Conservation (phyloP, 2,329 filamentous ascomycete species). For the Plenodomus tracheiphilus region DNA sequence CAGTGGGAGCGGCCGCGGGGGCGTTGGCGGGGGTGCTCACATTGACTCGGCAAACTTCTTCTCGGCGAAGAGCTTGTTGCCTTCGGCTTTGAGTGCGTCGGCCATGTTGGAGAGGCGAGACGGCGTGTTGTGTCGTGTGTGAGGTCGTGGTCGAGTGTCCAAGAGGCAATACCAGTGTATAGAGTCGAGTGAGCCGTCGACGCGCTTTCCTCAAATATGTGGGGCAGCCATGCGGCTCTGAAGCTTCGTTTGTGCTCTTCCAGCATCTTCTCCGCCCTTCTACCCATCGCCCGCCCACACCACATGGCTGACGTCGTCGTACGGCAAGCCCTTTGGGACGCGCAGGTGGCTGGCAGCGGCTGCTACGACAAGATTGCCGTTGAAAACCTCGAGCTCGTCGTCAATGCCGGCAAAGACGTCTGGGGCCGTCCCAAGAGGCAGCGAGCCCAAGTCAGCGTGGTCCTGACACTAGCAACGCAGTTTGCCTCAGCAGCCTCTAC, state of each 20-base stretch:
- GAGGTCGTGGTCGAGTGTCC: constrained; percentile 1
- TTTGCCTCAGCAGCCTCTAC: constrained; percentile 62
- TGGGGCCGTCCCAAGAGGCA: constrained; percentile 69
- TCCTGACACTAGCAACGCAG: constrained; percentile 58
- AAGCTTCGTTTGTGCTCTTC: constrained; percentile 6
- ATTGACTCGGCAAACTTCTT: constrained; percentile 96
- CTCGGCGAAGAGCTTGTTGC: constrained; percentile 97
- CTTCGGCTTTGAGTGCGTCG: constrained; percentile 89
- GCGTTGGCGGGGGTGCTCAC: constrained; percentile 61
- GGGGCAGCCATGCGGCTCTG: neutral
- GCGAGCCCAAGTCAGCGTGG: constrained; percentile 64
- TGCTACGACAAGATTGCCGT: constrained; percentile 58
- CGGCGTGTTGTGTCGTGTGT: neutral
- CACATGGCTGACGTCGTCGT: constrained; percentile 16
- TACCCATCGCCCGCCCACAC: neutral
- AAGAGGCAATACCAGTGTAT: neutral
- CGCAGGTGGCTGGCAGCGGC: constrained; percentile 22
- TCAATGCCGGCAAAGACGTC: constrained; percentile 65
- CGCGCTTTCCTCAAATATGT: neutral
- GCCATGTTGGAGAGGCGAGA: constrained; percentile 54
- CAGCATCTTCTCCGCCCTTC: constrained; percentile 4
- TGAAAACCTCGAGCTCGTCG: constrained; percentile 62
- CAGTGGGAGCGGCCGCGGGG: neutral
- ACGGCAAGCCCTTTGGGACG: constrained; percentile 24
- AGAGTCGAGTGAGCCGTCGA: neutral